These are phyloP conservation scores for Multifurca ochricompacta DNA, from an alignment of 768 basidiomycete genomes.

Conservation along the genomic window DNA sequence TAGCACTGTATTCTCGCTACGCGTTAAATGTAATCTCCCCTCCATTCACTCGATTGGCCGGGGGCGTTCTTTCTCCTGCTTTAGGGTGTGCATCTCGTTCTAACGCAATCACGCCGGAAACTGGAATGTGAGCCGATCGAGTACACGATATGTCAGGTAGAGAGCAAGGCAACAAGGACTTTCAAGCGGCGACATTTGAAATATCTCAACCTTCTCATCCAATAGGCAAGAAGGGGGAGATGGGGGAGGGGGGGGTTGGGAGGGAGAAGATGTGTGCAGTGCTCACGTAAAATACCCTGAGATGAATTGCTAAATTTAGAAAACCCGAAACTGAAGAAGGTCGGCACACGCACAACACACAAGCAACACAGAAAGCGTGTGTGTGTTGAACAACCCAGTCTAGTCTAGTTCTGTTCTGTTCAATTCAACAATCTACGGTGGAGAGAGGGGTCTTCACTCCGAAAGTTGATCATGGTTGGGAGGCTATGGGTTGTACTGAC, in stretches of 20 bases:
- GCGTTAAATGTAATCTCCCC: constrained; percentile 8
- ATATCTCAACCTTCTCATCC: neutral
- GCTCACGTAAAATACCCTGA: constrained; percentile 3
- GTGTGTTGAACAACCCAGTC: neutral
- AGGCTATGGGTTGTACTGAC: too few relatives aligned
- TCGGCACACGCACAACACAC: neutral
- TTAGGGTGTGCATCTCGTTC: neutral
- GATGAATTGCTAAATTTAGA: neutral
- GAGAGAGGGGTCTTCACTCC: too few relatives aligned
- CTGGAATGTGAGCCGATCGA: neutral
- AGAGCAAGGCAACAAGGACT: neutral
- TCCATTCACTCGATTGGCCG: neutral
- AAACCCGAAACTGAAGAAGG: neutral
- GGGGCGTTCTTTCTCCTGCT: neutral
- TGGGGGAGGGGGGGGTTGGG: too few relatives aligned
- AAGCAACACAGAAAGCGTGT: constrained; percentile 3
- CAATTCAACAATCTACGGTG: too few relatives aligned
- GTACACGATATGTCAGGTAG: neutral
- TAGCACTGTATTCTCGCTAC: constrained; percentile 13
- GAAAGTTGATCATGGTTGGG: too few relatives aligned
- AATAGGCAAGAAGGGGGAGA: neutral
- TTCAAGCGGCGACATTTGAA: neutral
- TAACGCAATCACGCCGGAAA: neutral
- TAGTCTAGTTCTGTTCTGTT: too few relatives aligned
- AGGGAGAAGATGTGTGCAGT: neutral